Evolutionary conservation across 257 asterid species (phyloP).

Genomic region (Solanum dulcamara): DNA sequence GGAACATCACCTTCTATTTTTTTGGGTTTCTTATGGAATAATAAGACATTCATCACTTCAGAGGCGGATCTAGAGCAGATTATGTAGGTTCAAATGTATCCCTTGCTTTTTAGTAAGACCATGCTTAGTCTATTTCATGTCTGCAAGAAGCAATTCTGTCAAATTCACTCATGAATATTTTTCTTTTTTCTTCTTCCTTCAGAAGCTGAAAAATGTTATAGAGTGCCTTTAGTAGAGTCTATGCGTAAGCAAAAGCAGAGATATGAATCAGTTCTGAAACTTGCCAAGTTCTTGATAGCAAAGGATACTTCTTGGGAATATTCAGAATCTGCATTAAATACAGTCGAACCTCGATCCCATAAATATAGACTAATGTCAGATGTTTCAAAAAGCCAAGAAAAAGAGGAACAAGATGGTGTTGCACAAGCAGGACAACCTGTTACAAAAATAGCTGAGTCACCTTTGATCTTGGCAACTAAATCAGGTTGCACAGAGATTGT

Average conservation of each 20-base stretch:
- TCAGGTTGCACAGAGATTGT: constrained; percentile 5
- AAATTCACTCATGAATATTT: background rate
- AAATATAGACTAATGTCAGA: background rate
- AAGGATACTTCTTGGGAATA: constrained; percentile 3
- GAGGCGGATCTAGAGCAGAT: background rate
- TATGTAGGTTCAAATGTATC: background rate
- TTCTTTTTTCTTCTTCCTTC: background rate
- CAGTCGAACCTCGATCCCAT: background rate
- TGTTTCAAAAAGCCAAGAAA: background rate
- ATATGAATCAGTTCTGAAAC: background rate
- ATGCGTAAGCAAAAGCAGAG: background rate
- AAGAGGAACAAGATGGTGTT: background rate
- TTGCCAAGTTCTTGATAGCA: constrained; percentile 4
- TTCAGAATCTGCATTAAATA: background rate
- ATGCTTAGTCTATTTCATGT: background rate
- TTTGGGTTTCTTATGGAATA: background rate
- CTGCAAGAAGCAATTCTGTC: background rate
- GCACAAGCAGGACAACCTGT: background rate
- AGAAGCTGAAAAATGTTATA: background rate
- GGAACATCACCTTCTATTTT: background rate
- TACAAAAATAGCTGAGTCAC: background rate
- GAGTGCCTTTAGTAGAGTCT: background rate
- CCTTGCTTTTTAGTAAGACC: background rate
- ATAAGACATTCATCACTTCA: background rate
- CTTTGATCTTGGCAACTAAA: constrained; percentile 5